These are phyloP conservation scores for Trametes hirsuta DNA, from an alignment of 1,284 basidiomycete species.

Conservation along the genomic window DNA sequence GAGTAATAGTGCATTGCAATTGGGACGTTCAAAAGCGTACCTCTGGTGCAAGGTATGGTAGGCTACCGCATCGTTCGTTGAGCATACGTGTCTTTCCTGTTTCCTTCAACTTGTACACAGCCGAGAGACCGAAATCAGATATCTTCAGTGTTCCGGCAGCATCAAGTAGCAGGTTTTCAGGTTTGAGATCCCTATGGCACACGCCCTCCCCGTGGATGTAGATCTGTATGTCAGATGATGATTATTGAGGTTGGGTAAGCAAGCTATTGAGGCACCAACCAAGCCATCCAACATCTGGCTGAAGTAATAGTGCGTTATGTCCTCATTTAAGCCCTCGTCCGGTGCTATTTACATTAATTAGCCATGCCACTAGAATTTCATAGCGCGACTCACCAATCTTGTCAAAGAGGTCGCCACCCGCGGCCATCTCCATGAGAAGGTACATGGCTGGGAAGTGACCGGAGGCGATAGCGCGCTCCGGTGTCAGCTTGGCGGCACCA, in stretches of 20 bases:
- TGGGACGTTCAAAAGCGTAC: conserved; percentile 40
- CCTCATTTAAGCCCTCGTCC: conserved; percentile 86
- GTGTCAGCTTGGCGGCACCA: conserved; percentile 62
- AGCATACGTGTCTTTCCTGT: conserved; percentile 72
- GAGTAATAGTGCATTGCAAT: neutral
- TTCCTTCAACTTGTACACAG: conserved; percentile 91
- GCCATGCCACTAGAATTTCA: neutral
- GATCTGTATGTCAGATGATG: conserved; percentile 45
- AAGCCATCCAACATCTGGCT: conserved; percentile 84
- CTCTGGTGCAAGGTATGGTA: conserved; percentile 96
- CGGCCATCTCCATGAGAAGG: conserved; percentile 91
- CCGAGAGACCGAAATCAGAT: conserved; percentile 94
- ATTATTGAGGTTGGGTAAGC: neutral
- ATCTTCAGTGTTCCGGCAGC: conserved; percentile 85
- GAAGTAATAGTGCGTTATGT: conserved; percentile 92
- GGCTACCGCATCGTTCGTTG: conserved; percentile 87
- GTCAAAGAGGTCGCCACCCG: conserved; percentile 96
- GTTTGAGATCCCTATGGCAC: conserved; percentile 96
- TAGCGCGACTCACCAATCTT: conserved; percentile 78
- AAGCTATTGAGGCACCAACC: conserved; percentile 41
- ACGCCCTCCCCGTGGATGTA: conserved; percentile 92
- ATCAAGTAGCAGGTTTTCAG: conserved; percentile 90
- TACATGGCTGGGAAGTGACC: conserved; percentile 72
- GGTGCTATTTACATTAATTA: conserved; percentile 56
- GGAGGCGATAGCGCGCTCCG: conserved; percentile 44